Evolutionary conservation across 148 eudicot genomes (phyloP).

Genomic region (Rhododendron molle): DNA sequence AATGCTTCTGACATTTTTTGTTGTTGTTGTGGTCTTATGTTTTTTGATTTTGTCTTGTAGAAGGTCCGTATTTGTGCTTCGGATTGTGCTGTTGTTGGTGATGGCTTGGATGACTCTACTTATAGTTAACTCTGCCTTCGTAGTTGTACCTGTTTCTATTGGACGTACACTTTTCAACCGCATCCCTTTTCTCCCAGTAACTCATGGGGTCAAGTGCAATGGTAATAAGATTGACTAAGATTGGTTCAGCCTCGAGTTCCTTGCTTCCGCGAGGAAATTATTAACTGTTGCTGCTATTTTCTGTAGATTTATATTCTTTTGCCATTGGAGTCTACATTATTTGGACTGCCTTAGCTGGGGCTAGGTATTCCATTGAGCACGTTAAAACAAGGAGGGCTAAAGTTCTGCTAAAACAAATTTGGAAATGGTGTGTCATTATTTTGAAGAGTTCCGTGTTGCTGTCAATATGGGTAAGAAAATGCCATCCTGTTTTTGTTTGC

Average conservation of each 20-base stretch:
- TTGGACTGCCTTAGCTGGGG: constrained; percentile 88
- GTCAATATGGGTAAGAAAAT: constrained; percentile 63
- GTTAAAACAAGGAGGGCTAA: constrained; percentile 62
- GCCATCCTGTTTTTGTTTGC: background rate
- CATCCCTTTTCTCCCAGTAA: constrained; percentile 80
- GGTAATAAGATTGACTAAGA: constrained; percentile 34
- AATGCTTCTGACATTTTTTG: background rate
- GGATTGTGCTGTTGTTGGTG: constrained; percentile 72
- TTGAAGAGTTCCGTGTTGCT: constrained; percentile 67
- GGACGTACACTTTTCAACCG: constrained; percentile 73
- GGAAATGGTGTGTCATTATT: constrained; percentile 90
- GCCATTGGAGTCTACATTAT: constrained; percentile 87
- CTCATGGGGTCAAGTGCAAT: constrained; percentile 92
- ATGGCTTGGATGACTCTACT: constrained; percentile 98
- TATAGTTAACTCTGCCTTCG: constrained; percentile 62
- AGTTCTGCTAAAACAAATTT: constrained; percentile 58
- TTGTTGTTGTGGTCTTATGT: background rate
- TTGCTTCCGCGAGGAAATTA: background rate
- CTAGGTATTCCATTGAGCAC: constrained; percentile 69
- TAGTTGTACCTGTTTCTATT: constrained; percentile 74
- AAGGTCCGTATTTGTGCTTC: constrained; percentile 70
- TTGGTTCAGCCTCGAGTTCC: background rate
- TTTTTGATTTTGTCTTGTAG: constrained; percentile 28
- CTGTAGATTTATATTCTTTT: constrained; percentile 82
- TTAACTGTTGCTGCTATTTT: background rate